These are phyloP conservation scores for Zygoascus hellenicus DNA, from an alignment of 1,139 yeast genomes.

Conservation along the genomic window DNA sequence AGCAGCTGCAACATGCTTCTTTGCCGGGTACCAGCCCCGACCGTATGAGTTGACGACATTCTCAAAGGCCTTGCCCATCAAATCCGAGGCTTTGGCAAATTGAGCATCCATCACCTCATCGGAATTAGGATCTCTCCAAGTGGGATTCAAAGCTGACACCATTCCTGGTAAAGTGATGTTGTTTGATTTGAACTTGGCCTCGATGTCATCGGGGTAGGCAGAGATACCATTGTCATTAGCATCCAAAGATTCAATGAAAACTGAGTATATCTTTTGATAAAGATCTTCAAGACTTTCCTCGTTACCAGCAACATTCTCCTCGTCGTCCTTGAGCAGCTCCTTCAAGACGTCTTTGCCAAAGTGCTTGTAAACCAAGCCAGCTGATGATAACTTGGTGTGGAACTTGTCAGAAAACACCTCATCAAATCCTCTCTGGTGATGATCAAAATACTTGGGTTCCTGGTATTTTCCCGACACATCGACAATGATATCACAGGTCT, in stretches of 20 bases:
- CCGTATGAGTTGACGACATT: constrained; percentile 68
- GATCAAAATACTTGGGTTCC: constrained; percentile 82
- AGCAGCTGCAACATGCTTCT: constrained; percentile 66
- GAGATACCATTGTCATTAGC: constrained; percentile 94
- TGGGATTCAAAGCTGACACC: constrained; percentile 74
- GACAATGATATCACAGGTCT: constrained; percentile 81
- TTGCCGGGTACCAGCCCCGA: constrained; percentile 88
- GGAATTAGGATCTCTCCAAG: constrained; percentile 63
- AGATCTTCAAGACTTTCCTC: constrained; percentile 49
- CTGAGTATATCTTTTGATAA: constrained; percentile 70
- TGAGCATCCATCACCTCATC: constrained; percentile 62
- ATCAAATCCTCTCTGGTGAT: constrained; percentile 82
- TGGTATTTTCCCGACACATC: constrained; percentile 96
- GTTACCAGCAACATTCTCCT: constrained; percentile 28
- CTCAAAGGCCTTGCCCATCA: constrained; percentile 78
- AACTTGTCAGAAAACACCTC: constrained; percentile 53
- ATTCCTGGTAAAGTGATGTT: constrained; percentile 74
- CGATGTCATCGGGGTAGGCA: constrained; percentile 48
- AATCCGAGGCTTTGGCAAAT: constrained; percentile 64
- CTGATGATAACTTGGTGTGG: constrained; percentile 80
- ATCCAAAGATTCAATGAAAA: constrained; percentile 85
- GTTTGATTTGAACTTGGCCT: constrained; percentile 35
- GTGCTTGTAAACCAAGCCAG: constrained; percentile 91
- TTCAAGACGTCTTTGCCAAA: constrained; percentile 76
- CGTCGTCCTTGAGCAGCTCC: constrained; percentile 36